Conservation (phyloP, 1,139 yeast species). For the Saccharomyces hybrid region DNA sequence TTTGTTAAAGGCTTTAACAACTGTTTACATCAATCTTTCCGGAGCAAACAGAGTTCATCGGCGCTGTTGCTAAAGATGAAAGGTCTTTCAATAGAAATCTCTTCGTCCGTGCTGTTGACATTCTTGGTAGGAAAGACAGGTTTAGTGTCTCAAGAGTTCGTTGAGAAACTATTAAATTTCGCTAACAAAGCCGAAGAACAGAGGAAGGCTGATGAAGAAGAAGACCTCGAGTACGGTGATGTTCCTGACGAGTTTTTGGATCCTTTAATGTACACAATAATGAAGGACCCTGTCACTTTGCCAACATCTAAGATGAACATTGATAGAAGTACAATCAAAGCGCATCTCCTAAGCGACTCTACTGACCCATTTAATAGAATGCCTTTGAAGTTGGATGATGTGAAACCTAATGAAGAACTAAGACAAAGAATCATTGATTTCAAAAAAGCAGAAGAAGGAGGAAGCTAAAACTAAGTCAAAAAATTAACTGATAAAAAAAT, state of each 20-base stretch:
- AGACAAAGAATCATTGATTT: slow-evolving; percentile 55
- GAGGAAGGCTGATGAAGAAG: slow-evolving; percentile 61
- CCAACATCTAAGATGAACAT: slow-evolving; percentile 80
- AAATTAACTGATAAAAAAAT: background rate
- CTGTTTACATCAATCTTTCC: slow-evolving; percentile 68
- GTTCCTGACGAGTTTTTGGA: slow-evolving; percentile 94
- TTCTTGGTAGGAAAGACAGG: slow-evolving; percentile 50
- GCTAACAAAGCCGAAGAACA: slow-evolving; percentile 57
- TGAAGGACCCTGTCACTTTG: slow-evolving; percentile 91
- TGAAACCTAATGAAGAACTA: slow-evolving; percentile 64
- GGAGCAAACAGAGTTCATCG: slow-evolving; percentile 53
- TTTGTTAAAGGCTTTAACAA: slow-evolving; percentile 60
- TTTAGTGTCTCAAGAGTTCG: slow-evolving; percentile 47
- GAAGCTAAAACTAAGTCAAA: slow-evolving; percentile 7
- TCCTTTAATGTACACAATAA: slow-evolving; percentile 89
- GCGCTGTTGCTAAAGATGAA: slow-evolving; percentile 82
- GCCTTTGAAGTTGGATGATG: slow-evolving; percentile 86
- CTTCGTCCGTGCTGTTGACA: slow-evolving; percentile 63
- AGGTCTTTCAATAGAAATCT: slow-evolving; percentile 67
- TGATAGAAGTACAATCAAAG: slow-evolving; percentile 85
- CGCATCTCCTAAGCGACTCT: slow-evolving; percentile 87
- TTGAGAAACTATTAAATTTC: slow-evolving; percentile 47
- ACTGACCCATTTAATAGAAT: slow-evolving; percentile 95
- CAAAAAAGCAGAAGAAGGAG: slow-evolving; percentile 37
- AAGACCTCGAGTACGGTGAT: slow-evolving; percentile 83